phyloP scores from a whole-genome alignment of 371 early-diverging fungal genomes.

The Mortierella sp. region DNA sequence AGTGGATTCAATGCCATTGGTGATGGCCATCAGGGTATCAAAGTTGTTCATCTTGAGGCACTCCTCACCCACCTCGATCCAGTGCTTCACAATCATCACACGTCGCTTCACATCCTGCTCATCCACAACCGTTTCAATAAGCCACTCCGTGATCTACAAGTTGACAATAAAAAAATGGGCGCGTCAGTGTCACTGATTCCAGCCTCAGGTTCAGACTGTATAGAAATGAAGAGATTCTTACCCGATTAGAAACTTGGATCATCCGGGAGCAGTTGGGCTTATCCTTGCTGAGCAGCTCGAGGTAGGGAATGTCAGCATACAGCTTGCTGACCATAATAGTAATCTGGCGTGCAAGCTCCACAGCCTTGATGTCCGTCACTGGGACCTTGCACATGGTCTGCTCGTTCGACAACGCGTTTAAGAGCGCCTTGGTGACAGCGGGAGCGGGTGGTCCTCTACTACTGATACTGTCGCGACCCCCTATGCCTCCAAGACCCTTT shows the following conservation, averaged over 20 bases:
- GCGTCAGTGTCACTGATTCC: neutral
- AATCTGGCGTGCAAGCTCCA: conserved; percentile 92
- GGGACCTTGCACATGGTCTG: conserved; percentile 64
- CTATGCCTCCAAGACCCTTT: conserved; percentile 20
- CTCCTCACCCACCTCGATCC: conserved; percentile 86
- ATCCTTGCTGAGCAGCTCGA: conserved; percentile 86
- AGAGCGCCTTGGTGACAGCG: conserved; percentile 61
- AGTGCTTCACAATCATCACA: conserved; percentile 81
- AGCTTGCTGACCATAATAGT: conserved; percentile 86
- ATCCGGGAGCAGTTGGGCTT: conserved; percentile 74
- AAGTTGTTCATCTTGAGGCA: conserved; percentile 89
- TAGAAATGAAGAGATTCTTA: conserved; percentile 1
- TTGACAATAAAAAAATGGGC: neutral
- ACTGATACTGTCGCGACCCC: conserved; percentile 58
- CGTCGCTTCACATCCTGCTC: conserved; percentile 85
- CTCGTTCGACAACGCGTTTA: conserved; percentile 70
- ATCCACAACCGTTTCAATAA: conserved; percentile 80
- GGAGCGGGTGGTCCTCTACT: conserved; percentile 40
- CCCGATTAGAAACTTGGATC: conserved; percentile 63
- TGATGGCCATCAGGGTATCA: conserved; percentile 90
- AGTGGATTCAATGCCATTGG: conserved; percentile 90
- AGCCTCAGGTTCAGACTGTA: neutral
- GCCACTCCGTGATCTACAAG: conserved; percentile 73
- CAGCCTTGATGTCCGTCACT: conserved; percentile 85
- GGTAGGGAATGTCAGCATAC: conserved; percentile 80